Evolutionary conservation across 73 alveolate genomes (phyloP).

Genomic region (Paraurostyla sp.): DNA sequence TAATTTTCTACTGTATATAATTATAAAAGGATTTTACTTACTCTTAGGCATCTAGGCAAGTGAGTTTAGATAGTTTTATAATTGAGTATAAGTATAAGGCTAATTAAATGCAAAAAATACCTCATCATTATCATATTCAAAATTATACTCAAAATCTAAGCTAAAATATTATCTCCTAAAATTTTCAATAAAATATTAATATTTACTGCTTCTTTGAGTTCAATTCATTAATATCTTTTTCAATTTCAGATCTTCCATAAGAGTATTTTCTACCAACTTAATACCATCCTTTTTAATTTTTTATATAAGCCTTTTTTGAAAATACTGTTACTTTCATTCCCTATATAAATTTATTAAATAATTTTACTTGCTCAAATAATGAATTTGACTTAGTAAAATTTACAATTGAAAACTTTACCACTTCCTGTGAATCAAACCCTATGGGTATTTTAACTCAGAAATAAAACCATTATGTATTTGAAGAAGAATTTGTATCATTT

Average conservation of each 20-base stretch:
- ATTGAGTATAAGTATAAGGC: slow-evolving; percentile 80
- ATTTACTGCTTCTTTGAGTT: neutral
- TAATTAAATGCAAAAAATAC: slow-evolving; percentile 83
- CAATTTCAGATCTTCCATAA: neutral
- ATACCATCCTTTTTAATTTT: neutral
- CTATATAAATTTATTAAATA: neutral
- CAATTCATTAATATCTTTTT: slow-evolving; percentile 12
- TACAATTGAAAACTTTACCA: neutral
- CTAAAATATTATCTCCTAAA: slow-evolving; percentile 49
- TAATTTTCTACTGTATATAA: neutral
- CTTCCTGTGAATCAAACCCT: neutral
- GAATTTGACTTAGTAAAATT: slow-evolving; percentile 46
- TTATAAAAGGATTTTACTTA: neutral
- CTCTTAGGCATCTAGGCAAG: neutral
- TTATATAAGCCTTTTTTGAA: neutral
- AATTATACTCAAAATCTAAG: slow-evolving; percentile 78
- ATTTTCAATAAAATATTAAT: neutral
- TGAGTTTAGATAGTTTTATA: neutral
- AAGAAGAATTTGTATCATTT: slow-evolving; percentile 22
- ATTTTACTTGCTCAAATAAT: neutral
- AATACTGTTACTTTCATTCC: slow-evolving; percentile 44
- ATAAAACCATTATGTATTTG: slow-evolving; percentile 39
- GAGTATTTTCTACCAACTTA: slow-evolving; percentile 6
- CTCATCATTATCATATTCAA: slow-evolving; percentile 77
- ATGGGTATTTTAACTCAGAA: neutral